Evolutionary conservation across 148 eudicot genomes (phyloP).

Genomic region (Fagopyrum esculentum): DNA sequence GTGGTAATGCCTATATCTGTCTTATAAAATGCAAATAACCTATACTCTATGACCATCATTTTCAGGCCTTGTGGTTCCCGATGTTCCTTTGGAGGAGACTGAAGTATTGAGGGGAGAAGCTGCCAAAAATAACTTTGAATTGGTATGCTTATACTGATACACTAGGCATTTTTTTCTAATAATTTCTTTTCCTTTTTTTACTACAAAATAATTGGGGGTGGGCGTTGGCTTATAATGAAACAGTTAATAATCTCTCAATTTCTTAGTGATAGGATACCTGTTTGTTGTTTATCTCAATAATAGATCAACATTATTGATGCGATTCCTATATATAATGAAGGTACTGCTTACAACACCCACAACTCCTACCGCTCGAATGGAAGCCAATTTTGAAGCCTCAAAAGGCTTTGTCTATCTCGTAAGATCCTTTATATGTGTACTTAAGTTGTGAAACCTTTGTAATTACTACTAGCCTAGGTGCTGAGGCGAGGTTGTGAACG

Average conservation of each 20-base stretch:
- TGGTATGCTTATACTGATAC: constrained; percentile 32
- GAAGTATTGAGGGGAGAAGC: constrained; percentile 77
- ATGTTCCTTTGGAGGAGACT: constrained; percentile 94
- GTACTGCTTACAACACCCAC: constrained; percentile 75
- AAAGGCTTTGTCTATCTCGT: constrained; percentile 94
- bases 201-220: not conserved
- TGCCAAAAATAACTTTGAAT: constrained; percentile 54
- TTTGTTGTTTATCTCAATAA: not conserved
- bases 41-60: not conserved
- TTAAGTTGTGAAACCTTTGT: not conserved
- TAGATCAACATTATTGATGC: not conserved
- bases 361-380: constrained; percentile 75
- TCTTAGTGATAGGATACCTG: not conserved
- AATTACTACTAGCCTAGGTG: not conserved
- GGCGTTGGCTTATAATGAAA: no score
- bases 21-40: not conserved
- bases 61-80: constrained; percentile 94
- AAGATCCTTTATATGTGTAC: constrained; percentile 21
- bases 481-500: not conserved
- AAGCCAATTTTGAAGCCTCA: constrained; percentile 77
- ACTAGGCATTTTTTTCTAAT: not conserved
- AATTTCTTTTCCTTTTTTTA: not conserved
- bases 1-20: not conserved
- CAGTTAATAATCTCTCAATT: no score
- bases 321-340: not conserved